Base-by-base conservation (phyloP, 2,329 filamentous ascomycete species). In the Metarhizium guizhouense region DNA sequence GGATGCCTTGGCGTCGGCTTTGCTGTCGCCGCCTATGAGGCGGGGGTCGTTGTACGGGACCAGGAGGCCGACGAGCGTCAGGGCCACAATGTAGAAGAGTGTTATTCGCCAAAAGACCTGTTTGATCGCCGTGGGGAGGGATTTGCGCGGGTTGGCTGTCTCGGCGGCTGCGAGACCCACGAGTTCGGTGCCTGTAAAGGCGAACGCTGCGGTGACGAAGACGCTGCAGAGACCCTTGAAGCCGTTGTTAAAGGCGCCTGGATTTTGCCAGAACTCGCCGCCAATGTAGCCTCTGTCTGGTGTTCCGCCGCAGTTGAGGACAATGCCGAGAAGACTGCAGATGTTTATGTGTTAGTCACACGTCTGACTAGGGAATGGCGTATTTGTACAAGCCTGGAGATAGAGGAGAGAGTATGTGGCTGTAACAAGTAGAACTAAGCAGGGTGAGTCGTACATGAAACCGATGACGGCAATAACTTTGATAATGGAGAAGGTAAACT, bases 41-140 rank as follows among this genome's bases (percentile, higher is more conserved):
- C 79, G 76, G 0, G 66, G 55, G 58, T 95, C 82, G 63, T 81
- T 74, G 68, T 87, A 92, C 0, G 86, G 87, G 0, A 96, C 90
- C 3, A 96, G 77, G 1, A 96, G 78, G 30, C 93, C 90, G 56
- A 96, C 84, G 4, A 96, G 75, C 4, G 84, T 83, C 11, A 96
- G 79, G 1, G 88, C 88, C 38, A 95, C 84, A 52, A 96, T 79
- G 73, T 96, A 96, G 75, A 96, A 96, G 56, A 95, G 78, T 3
- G 85, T 84, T 66, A 96, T 95, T 65, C 92, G 86, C 91, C 92
- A 96, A 71, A 96, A 96, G 25, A 96, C 90, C 69, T 95, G 91
- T 73, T 95, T 95, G 64, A 95, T 84, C 13, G 92, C 92, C 0
- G 85, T 90, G 0, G 92, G 92, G 0, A 96, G 77, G 1, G 87